Conservation (phyloP, 73 alveolate species). For the Uronychia setigera region DNA sequence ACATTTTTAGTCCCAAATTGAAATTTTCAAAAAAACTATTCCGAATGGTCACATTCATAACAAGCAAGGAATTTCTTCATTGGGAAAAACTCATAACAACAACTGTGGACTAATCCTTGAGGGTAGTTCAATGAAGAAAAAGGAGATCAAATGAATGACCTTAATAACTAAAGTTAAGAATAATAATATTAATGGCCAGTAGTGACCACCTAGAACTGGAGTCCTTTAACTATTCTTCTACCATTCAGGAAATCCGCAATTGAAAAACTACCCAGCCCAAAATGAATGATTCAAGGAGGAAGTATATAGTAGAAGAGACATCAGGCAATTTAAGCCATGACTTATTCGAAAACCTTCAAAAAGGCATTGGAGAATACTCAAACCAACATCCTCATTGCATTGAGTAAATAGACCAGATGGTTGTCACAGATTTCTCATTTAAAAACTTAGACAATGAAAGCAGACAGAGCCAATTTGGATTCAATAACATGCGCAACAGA, state of each 20-base stretch:
- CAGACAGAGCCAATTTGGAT: neutral
- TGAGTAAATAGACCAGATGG: neutral
- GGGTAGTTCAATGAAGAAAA: too few species aligned
- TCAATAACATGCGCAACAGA: neutral
- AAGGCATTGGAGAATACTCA: neutral
- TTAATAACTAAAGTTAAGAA: too few species aligned
- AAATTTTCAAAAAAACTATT: too few species aligned
- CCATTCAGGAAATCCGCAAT: neutral
- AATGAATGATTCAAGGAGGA: neutral
- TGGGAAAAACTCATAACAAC: too few species aligned
- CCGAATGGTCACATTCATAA: too few species aligned
- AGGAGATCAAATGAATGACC: too few species aligned
- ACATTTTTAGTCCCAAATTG: too few species aligned
- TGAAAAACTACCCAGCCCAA: neutral
- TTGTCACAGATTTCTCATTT: neutral
- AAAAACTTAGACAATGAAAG: neutral
- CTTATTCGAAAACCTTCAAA: neutral
- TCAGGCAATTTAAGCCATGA: neutral
- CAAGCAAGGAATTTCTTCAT: too few species aligned
- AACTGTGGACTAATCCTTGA: too few species aligned
- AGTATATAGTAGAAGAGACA: neutral
- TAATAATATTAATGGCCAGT: slow-evolving; percentile 2
- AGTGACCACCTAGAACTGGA: slow-evolving; percentile 1
- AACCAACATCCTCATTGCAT: neutral
- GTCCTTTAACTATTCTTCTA: neutral